Conservation (phyloP, 2,329 filamentous ascomycete species). For the Penicillium occitanis region DNA sequence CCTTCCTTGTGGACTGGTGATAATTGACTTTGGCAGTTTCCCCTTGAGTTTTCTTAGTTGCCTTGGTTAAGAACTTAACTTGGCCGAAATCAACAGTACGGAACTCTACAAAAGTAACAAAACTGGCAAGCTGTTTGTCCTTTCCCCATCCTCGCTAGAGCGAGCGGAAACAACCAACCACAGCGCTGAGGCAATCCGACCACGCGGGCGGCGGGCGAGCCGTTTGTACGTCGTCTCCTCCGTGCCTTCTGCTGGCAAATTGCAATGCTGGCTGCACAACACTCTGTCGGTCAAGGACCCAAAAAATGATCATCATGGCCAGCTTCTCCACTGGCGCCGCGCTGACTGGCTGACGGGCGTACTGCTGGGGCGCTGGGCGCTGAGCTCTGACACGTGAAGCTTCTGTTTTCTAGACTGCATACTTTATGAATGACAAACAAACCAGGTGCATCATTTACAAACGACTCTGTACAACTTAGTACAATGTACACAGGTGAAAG, state of each 20-base stretch:
- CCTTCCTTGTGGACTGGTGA: background rate
- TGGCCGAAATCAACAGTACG: background rate
- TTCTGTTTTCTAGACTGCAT: background rate
- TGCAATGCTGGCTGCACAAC: background rate
- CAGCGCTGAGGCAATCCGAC: background rate
- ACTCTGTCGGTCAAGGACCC: constrained; percentile 7
- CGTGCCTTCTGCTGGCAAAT: no score
- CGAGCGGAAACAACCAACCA: background rate
- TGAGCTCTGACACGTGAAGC: background rate
- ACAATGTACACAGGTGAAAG: no score
- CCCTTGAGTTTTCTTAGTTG: background rate
- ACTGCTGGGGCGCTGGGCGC: background rate
- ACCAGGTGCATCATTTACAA: background rate
- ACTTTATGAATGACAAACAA: background rate
- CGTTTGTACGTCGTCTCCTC: background rate
- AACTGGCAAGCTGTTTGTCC: background rate
- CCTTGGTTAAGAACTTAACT: background rate
- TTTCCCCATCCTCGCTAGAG: background rate
- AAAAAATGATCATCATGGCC: constrained; percentile 4
- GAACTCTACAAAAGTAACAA: background rate
- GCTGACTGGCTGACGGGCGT: background rate
- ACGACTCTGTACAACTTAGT: background rate
- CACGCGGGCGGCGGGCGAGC: constrained; percentile 1
- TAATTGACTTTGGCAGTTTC: background rate
- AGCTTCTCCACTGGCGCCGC: background rate